These are phyloP conservation scores for Dactylellina parvicollis DNA, from an alignment of 2,329 filamentous ascomycete species.

Conservation along the genomic window DNA sequence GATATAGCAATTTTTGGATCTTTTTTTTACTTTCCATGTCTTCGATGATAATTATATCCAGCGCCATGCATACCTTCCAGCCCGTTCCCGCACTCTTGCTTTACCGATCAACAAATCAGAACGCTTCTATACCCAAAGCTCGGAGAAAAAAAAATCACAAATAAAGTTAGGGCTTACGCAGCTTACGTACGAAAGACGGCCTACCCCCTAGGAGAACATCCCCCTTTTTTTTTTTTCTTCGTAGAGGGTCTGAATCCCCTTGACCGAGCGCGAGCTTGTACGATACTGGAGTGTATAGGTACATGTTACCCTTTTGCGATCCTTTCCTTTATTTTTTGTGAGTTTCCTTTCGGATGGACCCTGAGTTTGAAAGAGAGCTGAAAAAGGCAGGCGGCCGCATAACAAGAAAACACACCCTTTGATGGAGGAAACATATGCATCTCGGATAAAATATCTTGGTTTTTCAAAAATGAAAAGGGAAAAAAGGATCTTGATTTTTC, in stretches of 20 bases:
- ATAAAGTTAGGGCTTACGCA: conserved; percentile 46
- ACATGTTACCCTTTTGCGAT: background rate
- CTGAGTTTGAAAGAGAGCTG: conserved; percentile 12
- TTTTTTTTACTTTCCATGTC: too few relatives aligned
- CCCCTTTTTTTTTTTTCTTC: background rate
- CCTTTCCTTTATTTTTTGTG: background rate
- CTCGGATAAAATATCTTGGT: conserved; percentile 25
- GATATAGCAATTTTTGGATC: background rate
- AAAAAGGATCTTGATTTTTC: background rate
- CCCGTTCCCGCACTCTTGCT: conserved; percentile 1
- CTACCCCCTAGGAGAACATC: background rate
- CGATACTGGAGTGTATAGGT: background rate
- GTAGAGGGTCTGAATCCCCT: background rate
- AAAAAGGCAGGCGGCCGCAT: conserved; percentile 28
- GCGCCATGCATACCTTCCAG: conserved; percentile 1
- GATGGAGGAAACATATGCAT: conserved; percentile 4
- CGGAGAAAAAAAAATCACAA: conserved; percentile 44
- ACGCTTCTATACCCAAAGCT: background rate
- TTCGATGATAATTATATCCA: background rate
- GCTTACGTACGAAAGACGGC: conserved; percentile 36
- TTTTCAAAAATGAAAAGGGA: background rate
- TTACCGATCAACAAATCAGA: background rate
- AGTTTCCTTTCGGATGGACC: background rate
- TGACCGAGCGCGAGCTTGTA: too few relatives aligned
- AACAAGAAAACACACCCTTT: background rate